Conservation (phyloP, 352 stramenopile genomes). For the Elongisporangium prolatum region DNA sequence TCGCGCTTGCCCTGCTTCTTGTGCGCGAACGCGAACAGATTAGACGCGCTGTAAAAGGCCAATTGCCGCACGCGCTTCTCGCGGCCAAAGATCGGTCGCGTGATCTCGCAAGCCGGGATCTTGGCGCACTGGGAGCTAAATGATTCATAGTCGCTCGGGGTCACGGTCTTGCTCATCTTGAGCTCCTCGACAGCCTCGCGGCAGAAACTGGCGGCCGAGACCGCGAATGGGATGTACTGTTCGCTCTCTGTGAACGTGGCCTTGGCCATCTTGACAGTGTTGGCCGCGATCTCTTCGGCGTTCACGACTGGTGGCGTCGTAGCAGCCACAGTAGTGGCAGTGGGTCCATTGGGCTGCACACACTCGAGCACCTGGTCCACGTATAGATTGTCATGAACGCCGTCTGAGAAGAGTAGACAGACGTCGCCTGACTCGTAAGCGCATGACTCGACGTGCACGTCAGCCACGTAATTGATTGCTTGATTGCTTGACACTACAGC, state of each 20-base stretch:
- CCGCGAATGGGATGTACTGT: constrained; percentile 82
- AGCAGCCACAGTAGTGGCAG: no score
- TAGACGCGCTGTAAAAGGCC: constrained; percentile 86
- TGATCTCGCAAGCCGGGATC: constrained; percentile 64
- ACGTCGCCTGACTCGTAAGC: constrained; percentile 71
- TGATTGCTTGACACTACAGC: constrained; percentile 85
- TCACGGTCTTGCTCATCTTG: constrained; percentile 53
- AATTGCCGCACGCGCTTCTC: constrained; percentile 83
- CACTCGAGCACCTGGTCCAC: constrained; percentile 76
- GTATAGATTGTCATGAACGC: constrained; percentile 86
- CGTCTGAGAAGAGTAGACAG: constrained; percentile 82
- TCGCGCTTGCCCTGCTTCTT: constrained; percentile 87
- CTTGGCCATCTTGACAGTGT: constrained; percentile 59
- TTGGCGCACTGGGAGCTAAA: constrained; percentile 69
- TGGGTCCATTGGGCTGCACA: constrained; percentile 30
- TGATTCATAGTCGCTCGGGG: constrained; percentile 58
- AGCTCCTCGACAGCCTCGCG: constrained; percentile 74
- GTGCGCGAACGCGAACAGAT: constrained; percentile 83
- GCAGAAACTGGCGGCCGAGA: constrained; percentile 79
- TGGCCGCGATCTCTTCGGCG: constrained; percentile 74
- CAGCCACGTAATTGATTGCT: constrained; percentile 71
- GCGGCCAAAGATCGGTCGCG: constrained; percentile 62
- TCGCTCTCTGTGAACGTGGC: constrained; percentile 60
- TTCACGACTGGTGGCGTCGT: constrained; percentile 6
- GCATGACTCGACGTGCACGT: constrained; percentile 72